Evolutionary conservation across 2,329 filamentous ascomycete genomes (phyloP), one percentile per base, ranked within the genome.

Genomic region (Parastagonospora avenae): DNA sequence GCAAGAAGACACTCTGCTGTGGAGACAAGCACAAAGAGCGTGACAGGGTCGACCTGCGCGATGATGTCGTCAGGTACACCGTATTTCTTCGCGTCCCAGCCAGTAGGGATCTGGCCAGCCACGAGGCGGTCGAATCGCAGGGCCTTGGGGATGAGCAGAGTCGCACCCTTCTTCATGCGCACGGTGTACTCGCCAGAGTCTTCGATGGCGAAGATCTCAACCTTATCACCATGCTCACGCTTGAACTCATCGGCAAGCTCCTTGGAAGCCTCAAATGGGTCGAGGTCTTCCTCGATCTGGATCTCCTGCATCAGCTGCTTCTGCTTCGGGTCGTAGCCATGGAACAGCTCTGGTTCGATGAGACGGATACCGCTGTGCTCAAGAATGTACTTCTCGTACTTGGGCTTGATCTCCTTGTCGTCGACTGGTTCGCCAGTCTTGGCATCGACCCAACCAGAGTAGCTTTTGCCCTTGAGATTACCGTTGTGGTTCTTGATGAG

Each of bases 401-500:
- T 97, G 67, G 85, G 76, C 83, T 99, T 99, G 75, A 99, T 84
- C 68, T 99, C 94, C 80, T 97, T 97, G 79, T 99, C 94, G 53
- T 97, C 93, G 27, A 99, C 92, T 7, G 94, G 94, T 52, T 97
- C 93, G 37, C 91, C 91, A 46, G 91, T 88, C 84, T 97, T 97
- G 72, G 86, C 83, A 70, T 99, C 94, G 52, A 99, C 91, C 92
- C 91, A 99, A 64, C 94, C 94, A 62, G 93, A 91, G 79, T 99
- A 97, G 59, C 89, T 89, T 79, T 96, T 89, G 73, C 94, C 94
- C 81, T 99, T 99, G 74, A 99, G 85, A 29, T 88, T 87, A 14
- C 94, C 94, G 65, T 97, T 97, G 81, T 96, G 91, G 76, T 99
- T 96, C 83, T 93, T 97, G 80, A 99, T 97, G 53, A 97, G 86